phyloP scores from a whole-genome alignment of 2,329 filamentous ascomycete species.

The Botryotinia convoluta region DNA sequence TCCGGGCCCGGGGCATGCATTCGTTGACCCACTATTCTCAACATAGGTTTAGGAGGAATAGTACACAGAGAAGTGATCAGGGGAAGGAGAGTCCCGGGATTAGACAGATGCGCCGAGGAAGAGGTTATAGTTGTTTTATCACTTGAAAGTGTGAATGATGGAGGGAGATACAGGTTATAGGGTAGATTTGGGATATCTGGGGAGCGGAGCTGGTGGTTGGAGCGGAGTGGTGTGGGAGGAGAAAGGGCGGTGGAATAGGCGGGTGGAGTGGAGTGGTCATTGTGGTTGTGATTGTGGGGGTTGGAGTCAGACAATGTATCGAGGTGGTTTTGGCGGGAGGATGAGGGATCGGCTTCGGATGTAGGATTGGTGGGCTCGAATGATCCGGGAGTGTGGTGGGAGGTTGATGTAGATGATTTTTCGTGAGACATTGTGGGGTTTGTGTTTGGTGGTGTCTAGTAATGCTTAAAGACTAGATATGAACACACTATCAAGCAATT shows the following conservation, averaged over 20 bases:
- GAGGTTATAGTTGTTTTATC: constrained; percentile 50
- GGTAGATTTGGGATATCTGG: constrained; percentile 32
- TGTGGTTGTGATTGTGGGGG: neutral
- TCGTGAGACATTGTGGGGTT: neutral
- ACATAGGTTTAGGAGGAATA: constrained; percentile 54
- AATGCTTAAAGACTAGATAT: neutral
- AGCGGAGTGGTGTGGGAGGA: constrained; percentile 15
- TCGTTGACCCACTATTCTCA: constrained; percentile 48
- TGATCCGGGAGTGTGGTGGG: constrained; percentile 25
- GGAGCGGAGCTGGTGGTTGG: constrained; percentile 19
- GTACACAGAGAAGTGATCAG: constrained; percentile 50
- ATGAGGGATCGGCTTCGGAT: constrained; percentile 24
- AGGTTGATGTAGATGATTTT: neutral
- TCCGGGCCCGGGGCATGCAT: constrained; percentile 41
- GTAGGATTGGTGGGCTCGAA: constrained; percentile 27
- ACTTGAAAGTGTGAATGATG: constrained; percentile 50
- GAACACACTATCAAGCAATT: neutral
- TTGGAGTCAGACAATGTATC: constrained; percentile 21
- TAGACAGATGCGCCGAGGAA: constrained; percentile 49
- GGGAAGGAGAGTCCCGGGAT: constrained; percentile 45
- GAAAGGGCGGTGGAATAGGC: constrained; percentile 33
- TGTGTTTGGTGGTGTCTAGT: neutral
- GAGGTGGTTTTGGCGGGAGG: neutral
- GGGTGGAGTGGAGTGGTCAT: constrained; percentile 31
- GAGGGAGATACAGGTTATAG: constrained; percentile 46